phyloP scores from a whole-genome alignment of 2,329 filamentous ascomycete genomes.

The Verticillium tricorpus region DNA sequence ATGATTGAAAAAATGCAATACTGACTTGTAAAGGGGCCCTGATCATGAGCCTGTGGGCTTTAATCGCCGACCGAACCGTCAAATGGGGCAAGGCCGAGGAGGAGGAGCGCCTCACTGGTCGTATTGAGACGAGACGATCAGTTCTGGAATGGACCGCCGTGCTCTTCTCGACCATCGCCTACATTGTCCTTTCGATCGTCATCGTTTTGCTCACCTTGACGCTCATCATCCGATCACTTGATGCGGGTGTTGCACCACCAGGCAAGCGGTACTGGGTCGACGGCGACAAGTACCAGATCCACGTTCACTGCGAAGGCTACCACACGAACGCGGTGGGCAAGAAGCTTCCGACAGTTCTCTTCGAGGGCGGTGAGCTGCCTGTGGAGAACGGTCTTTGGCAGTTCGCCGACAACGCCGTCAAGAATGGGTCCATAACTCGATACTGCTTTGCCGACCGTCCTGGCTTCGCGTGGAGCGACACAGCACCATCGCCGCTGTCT shows the following conservation, averaged over 20 bases:
- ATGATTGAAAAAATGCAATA: not conserved
- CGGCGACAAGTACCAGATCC: conserved; percentile 77
- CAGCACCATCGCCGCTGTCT: conserved; percentile 87
- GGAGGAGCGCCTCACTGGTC: conserved; percentile 86
- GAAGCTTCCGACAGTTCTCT: conserved; percentile 70
- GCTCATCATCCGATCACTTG: conserved; percentile 73
- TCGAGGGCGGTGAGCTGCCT: conserved; percentile 79
- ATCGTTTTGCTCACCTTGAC: conserved; percentile 73
- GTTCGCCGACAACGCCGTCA: conserved; percentile 70
- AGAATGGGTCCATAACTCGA: conserved; percentile 76
- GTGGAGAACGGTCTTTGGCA: conserved; percentile 75
- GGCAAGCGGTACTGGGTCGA: conserved; percentile 80
- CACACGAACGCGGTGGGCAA: conserved; percentile 50
- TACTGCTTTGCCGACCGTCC: conserved; percentile 97
- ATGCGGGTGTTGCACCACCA: conserved; percentile 67
- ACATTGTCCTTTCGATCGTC: conserved; percentile 64
- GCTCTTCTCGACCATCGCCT: conserved; percentile 65
- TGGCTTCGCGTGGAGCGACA: conserved; percentile 82
- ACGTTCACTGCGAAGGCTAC: conserved; percentile 81
- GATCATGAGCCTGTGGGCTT: conserved; percentile 72
- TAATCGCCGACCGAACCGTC: conserved; percentile 76
- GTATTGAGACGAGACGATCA: conserved; percentile 78
- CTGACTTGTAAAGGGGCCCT: conserved; percentile 53
- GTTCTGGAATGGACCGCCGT: conserved; percentile 82
- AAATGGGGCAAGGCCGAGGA: conserved; percentile 90